Base-by-base conservation (phyloP, 768 basidiomycete genomes). In the Suillus ampliporus region DNA sequence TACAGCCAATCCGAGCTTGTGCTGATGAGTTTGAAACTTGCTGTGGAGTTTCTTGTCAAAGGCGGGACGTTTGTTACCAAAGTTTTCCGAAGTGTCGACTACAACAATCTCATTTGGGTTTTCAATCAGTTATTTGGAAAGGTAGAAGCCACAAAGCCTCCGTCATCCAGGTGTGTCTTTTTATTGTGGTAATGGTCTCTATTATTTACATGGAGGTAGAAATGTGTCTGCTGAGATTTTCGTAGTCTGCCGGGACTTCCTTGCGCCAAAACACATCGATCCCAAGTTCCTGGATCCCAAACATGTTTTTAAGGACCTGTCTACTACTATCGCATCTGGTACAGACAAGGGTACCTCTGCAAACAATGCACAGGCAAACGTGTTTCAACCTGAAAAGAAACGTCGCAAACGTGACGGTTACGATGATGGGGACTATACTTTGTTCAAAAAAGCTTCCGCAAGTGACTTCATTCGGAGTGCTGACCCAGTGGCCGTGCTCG, bases 141-240 rank as follows among this genome's bases (percentile, higher is more conserved):
- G 76, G 97, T 99, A 37, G 97, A 99, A 76, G 97, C 97, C 7
- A 99, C 97, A 37, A 99, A 99, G 73, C 97, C 97, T 3, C 96
- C 97, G 10, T 96, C 95, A 41, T 99, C 97, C 26, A 88, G 95
- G 94, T 95, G 64, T 70, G 82, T 31, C 51, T n/a, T 44, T 9
- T 37, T 44, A 23, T 44, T 52, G 40, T 19, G 37, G 38, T 40
- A 35, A 38, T 43, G 21, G 8, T 44, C 23, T 37, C 34, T 9
- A 1, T 37, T 23, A 57, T 61, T 43, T 57, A 28, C 8, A 1
- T 40, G 23, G 44, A 43, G 57, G 40, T 43, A 96, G 96, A 80
- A 98, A 97, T 79, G 97, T 99, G 48, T 99, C 97, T 48, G 97
- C 97, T 14, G 97, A 99, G 78, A 99, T 99, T 73, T 99, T 99